Evolutionary conservation across 1,139 yeast genomes (phyloP).

Genomic region (Saccharomyces hybrid): DNA sequence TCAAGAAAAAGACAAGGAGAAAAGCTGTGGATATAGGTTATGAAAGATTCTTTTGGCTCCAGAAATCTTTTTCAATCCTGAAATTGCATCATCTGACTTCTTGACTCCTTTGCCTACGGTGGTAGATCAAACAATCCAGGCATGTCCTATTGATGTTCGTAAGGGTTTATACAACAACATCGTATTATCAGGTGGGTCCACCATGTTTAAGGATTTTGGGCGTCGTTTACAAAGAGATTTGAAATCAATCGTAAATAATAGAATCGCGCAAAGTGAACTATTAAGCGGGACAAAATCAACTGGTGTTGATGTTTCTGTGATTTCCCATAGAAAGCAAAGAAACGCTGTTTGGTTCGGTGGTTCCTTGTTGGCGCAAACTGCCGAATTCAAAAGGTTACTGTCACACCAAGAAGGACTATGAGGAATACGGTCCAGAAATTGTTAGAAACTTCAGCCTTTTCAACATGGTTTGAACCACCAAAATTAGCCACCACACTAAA

Average conservation of each 20-base stretch:
- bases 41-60: conserved; percentile 96
- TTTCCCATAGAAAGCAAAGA: conserved; percentile 93
- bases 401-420: conserved; percentile 94
- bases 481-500: neutral
- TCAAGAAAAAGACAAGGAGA: conserved; percentile 55
- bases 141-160: conserved; percentile 96
- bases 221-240: conserved; percentile 94
- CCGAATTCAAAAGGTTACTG: conserved; percentile 94
- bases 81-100: conserved; percentile 90
- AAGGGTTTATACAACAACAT: conserved; percentile 92
- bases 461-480: conserved; percentile 58
- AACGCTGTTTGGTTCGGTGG: conserved; percentile 99
- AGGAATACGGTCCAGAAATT: conserved; percentile 94
- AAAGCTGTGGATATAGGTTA: conserved; percentile 87
- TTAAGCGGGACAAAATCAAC: conserved; percentile 79
- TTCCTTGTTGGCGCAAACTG: conserved; percentile 89
- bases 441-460: conserved; percentile 93
- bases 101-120: conserved; percentile 91
- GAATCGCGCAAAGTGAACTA: conserved; percentile 75
- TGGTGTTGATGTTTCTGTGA: conserved; percentile 95
- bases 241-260: conserved; percentile 76
- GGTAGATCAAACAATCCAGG: conserved; percentile 90
- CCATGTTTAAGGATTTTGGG: conserved; percentile 97
- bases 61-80: conserved; percentile 96
- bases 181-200: conserved; percentile 92